A percentile compares a stretch with the other conserved stretches of the same genome.
Conservation (phyloP, 257 asterid species). For the Scutellaria minor region DNA sequence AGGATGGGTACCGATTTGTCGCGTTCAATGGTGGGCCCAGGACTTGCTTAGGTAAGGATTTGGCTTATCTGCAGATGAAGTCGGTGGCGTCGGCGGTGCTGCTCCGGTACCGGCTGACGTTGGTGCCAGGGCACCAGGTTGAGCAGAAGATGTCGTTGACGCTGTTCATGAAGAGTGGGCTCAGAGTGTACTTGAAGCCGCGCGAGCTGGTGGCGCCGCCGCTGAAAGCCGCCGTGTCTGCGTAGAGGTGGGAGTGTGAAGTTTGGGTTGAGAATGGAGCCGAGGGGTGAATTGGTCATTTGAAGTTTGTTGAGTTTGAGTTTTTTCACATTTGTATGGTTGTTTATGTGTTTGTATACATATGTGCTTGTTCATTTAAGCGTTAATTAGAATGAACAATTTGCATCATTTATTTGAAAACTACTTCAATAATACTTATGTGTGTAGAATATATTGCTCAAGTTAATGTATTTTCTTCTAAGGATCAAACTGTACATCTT, state of each 20-base stretch:
- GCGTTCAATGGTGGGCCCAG: constrained; percentile 87
- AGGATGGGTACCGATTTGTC: constrained; percentile 68
- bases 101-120: constrained; percentile 64
- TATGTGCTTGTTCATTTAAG: constrained; percentile 18
- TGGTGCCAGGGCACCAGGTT: constrained; percentile 78
- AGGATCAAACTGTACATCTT: no score
- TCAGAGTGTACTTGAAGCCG: constrained; percentile 24
- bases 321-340: neutral
- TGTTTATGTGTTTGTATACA: constrained; percentile 3
- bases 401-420: constrained; percentile 23
- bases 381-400: neutral
- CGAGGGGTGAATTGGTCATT: constrained; percentile 15
- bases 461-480: neutral
- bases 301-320: constrained; percentile 7
- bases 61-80: constrained; percentile 91
- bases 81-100: constrained; percentile 83
- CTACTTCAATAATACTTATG: constrained; percentile 6
- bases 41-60: constrained; percentile 82
- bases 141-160: constrained; percentile 91
- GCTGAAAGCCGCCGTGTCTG: constrained; percentile 16
- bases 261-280: constrained; percentile 59
- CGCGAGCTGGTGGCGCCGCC: constrained; percentile 13
- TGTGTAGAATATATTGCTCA: neutral
- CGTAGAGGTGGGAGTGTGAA: constrained; percentile 41
- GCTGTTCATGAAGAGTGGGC: constrained; percentile 44